Evolutionary conservation across 2,329 filamentous ascomycete species (phyloP).

Genomic region (Trematosphaeria pertusa): DNA sequence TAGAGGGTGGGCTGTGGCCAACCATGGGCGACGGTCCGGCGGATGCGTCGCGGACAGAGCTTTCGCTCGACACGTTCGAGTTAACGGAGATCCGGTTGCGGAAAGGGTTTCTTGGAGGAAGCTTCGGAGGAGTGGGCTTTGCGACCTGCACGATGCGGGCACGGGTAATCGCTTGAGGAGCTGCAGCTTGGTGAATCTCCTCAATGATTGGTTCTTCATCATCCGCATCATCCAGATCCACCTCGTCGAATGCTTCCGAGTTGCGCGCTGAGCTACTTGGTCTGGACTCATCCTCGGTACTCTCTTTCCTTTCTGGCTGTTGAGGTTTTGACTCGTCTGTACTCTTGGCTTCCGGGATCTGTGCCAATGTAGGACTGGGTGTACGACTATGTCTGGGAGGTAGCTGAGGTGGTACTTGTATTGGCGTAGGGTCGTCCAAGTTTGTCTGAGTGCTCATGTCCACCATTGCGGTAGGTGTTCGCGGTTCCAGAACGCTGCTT

Average conservation of each 20-base stretch:
- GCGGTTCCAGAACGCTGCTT: conserved; percentile 64
- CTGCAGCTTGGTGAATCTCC: conserved; percentile 69
- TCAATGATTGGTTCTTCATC: conserved; percentile 72
- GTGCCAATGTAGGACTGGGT: conserved; percentile 34
- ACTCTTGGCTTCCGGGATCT: conserved; percentile 46
- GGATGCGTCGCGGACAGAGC: conserved; percentile 23
- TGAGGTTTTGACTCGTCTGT: conserved; percentile 25
- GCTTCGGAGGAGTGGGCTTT: conserved; percentile 77
- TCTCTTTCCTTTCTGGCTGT: conserved; percentile 13
- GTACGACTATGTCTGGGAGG: conserved; percentile 32
- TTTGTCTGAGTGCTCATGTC: conserved; percentile 69
- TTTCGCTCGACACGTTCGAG: conserved; percentile 34
- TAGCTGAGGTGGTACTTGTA: conserved; percentile 31
- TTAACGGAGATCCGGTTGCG: conserved; percentile 48
- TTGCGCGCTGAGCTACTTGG: conserved; percentile 29
- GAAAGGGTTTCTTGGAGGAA: conserved; percentile 79
- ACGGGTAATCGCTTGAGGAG: conserved; percentile 73
- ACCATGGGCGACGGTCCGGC: conserved; percentile 28
- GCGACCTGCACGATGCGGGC: conserved; percentile 85
- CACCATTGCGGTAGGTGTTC: conserved; percentile 71
- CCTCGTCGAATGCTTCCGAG: conserved; percentile 40
- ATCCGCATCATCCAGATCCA: conserved; percentile 59
- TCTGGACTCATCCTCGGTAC: conserved; percentile 14
- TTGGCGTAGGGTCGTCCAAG: conserved; percentile 46
- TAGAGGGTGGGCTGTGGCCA: conserved; percentile 39